Evolutionary conservation across 805 yeast species (phyloP), one percentile per base, ranked within the genome.

Genomic region (Candida boidinii): DNA sequence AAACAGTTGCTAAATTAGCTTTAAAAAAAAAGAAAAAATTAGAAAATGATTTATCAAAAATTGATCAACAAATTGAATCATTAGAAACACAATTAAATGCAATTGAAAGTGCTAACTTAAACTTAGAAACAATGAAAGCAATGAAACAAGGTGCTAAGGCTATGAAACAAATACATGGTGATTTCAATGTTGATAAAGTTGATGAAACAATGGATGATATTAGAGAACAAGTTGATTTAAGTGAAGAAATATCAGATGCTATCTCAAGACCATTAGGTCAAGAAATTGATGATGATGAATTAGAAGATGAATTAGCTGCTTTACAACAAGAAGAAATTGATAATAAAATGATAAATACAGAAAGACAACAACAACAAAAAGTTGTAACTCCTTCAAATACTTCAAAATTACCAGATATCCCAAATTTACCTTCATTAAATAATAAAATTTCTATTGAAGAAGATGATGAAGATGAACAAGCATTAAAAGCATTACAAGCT

Each of bases 131-230:
- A 21, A 84, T 92, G 95, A 86, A 86, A 70, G 95, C 95, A 33
- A 92, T 92, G 97, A 82, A 90, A 60, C 94, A 86, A 57, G 97
- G 97, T 39, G 95, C 98, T 5, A 72, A 73, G 53, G 97, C 97
- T 26, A 86, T 92, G 95, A 87, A 88, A 56, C 82, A 81, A 51
- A 90, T 92, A 51, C 97, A 92, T 58, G 88, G 87, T 43, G 95
- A 87, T 51, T 77, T 92, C 66, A 80, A 92, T 54, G 86, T 92
- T 39, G 98, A 92, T 59, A 88, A 87, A 65, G 96, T 92, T 27
- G 98, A 92, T 55, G 82, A 79, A 47, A 90, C 96, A 7, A 90
- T 92, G 97, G 98, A 92, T 57, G 95, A 90, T 41, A 86, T 94
- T 42, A 76, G 97, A 46, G 98, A 92, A 55, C 97, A 92, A 60